Evolutionary conservation across 148 eudicot species (phyloP).

Genomic region (Silene conica): DNA sequence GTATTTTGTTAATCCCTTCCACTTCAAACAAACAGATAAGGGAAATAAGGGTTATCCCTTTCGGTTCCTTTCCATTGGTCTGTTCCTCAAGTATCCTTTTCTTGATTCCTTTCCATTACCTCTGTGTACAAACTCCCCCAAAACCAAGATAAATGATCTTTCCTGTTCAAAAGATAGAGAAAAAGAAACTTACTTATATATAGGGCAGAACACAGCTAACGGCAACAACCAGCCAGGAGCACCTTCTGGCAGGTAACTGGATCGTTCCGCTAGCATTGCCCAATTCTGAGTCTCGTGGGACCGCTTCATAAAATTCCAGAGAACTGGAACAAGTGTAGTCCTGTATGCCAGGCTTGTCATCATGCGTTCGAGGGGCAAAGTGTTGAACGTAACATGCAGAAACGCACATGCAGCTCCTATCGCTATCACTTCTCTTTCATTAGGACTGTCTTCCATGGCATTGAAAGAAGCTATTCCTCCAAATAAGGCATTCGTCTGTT

Average conservation of each 20-base stretch:
- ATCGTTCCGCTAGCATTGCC: slow-evolving; percentile 63
- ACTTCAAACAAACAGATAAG: too few species aligned
- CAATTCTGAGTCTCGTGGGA: slow-evolving; percentile 76
- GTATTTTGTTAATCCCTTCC: too few species aligned
- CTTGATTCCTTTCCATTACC: too few species aligned
- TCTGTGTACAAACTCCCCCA: not conserved
- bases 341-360: slow-evolving; percentile 92
- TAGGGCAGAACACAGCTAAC: slow-evolving; percentile 90
- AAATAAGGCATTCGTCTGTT: slow-evolving; percentile 75
- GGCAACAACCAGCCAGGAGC: slow-evolving; percentile 95
- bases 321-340: slow-evolving; percentile 75
- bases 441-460: slow-evolving; percentile 40
- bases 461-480: slow-evolving; percentile 48
- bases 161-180: not conserved
- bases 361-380: slow-evolving; percentile 69
- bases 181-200: slow-evolving; percentile 67
- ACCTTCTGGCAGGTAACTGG: slow-evolving; percentile 62
- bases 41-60: too few species aligned
- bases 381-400: slow-evolving; percentile 80
- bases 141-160: not conserved
- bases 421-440: slow-evolving; percentile 56
- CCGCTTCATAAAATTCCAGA: slow-evolving; percentile 91
- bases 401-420: slow-evolving; percentile 84
- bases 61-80: too few species aligned
- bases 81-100: too few species aligned